Base-by-base conservation (phyloP, 495 filamentous ascomycete species). In the Penicillium tannophilum region DNA sequence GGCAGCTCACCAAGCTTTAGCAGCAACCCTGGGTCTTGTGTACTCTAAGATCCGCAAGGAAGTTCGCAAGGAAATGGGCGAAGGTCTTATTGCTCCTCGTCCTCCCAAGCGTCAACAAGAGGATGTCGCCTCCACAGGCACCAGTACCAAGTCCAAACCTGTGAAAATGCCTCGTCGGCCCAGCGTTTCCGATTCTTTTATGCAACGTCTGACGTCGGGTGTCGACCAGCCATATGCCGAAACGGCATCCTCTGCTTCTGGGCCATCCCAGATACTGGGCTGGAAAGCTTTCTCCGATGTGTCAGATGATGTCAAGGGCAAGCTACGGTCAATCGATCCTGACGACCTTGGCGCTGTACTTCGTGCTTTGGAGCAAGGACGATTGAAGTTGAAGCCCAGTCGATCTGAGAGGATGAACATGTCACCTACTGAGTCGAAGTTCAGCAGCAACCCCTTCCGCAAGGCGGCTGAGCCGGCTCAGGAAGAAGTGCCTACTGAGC, bases 41-140 rank as follows among this genome's bases (percentile, higher is more conserved):
- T 78, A 76, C 55, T 75, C 74, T 56, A 76, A 76, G 60, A 78
- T 78, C 39, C 73, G 73, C 9, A 78, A 78, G 39, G 72, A 76
- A 52, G 71, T 76, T 33, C 73, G 72, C 9, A 78, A 78, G 39
- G 72, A 76, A 51, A 69, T 74, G 6, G 73, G 75, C 1, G 75
- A 76, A 31, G 70, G 68, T 2, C 69, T 65, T 45, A 55, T 64
- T 4, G 53, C 55, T 14, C 66, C 56, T 19, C 69, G 73, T 23
- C 68, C 75, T 11, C 66, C 69, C 2, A 78, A 78, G 61, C 68
- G 73, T 31, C 71, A 72, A 42, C 73, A 70, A 47, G 73, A 75
- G 23, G 75, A 76, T 1, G 56, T 69, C n/a, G 65, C 63, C 30
- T 74, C 72, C 1, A 62, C 63, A 5, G 61, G 61, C 16, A 67